Base-by-base conservation (phyloP, 495 filamentous ascomycete species). In the Neurospora africana region DNA sequence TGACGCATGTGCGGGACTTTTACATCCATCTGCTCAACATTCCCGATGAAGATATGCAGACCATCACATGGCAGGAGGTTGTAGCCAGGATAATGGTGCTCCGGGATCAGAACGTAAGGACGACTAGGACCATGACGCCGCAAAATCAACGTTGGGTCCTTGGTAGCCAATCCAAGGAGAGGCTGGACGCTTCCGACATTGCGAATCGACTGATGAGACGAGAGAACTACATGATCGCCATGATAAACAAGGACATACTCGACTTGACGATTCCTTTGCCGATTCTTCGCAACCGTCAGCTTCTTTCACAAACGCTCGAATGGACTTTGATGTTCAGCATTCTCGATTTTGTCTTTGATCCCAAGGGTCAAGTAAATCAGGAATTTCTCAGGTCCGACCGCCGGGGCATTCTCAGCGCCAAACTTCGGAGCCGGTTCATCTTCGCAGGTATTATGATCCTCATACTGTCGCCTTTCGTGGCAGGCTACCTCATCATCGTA, bases 101-200 rank as follows among this genome's bases (percentile, higher is more conserved):
- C 8, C 85, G 96, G 76, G 94, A 98, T 79, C 86, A 90, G 41
- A 99, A 99, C 76, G 89, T 93, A 35, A 87, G 89, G 58, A 97
- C 94, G 19, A 92, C 93, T 3, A 88, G 88, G 17, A 86, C 82
- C 61, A 79, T 87, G 67, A 87, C 83, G 3, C 79, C 82, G 8
- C 53, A 33, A 65, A 75, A 78, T 7, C 86, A 85, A 47, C 88
- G 91, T 65, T 88, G 85, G 70, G 94, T 89, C 73, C 81, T 95
- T 53, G 91, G 91, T 41, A 92, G 87, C 74, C 93, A 95, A 75
- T 97, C 95, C 23, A 97, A 98, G 80, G 92, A 98, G 82, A 87
- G 95, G 69, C 91, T 98, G 81, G 95, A 98, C 82, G 95, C 95
- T 5, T 92, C 97, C 74, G 95, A 97, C 79, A 97, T 99, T 79